Conservation (phyloP, 345 rosid genomes). For the Sisymbrium irio region DNA sequence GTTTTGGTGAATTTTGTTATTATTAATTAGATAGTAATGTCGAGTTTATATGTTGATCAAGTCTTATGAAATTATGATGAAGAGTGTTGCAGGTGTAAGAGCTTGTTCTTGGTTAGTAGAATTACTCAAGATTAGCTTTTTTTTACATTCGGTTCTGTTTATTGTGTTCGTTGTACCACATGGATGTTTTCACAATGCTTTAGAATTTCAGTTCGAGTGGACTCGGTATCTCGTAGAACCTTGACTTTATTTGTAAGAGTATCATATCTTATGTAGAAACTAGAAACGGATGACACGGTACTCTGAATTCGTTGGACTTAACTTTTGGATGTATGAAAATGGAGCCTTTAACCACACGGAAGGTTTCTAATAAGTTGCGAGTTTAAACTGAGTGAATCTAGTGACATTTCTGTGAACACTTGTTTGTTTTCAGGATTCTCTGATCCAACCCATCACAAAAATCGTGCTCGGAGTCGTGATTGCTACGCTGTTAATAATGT, state of each 20-base stretch:
- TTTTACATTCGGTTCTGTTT: not conserved
- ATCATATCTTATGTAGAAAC: not conserved
- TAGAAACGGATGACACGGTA: not conserved
- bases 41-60: not conserved
- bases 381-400: not conserved
- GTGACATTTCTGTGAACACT: not conserved
- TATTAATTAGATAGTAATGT: not conserved
- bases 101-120: not conserved
- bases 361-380: not conserved
- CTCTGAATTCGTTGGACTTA: not conserved
- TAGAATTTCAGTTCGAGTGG: not conserved
- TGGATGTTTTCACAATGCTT: not conserved
- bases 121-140: not conserved
- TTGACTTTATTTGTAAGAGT: not conserved
- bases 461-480: conserved; percentile 61
- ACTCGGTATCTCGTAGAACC: not conserved
- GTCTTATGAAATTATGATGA: not conserved
- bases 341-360: too few species aligned
- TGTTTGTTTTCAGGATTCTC: conserved; percentile 62
- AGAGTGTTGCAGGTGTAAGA: conserved; percentile 6
- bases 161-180: not conserved
- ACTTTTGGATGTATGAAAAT: too few species aligned
- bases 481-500: conserved; percentile 48
- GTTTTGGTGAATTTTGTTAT: not conserved
- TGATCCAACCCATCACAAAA: conserved; percentile 80